A percentile compares a stretch with the other conserved stretches of the same genome.
These are phyloP conservation scores for Albifimbria verrucaria DNA, from an alignment of 2,329 filamentous ascomycete species.

Conservation along the genomic window DNA sequence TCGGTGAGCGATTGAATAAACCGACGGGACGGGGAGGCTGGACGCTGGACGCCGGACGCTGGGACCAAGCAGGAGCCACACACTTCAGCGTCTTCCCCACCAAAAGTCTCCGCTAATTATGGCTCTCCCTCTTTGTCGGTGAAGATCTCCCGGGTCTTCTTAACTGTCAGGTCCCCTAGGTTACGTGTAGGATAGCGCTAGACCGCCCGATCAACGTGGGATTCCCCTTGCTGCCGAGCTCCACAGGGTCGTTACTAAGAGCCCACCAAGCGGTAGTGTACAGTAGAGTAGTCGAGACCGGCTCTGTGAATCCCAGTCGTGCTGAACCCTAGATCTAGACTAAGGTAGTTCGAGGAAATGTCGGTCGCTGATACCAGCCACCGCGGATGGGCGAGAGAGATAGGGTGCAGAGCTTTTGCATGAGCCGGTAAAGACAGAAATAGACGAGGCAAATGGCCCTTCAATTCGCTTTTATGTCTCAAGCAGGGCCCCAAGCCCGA, in stretches of 20 bases:
- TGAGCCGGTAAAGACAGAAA: no score
- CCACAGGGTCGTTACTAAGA: neutral
- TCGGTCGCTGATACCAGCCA: neutral
- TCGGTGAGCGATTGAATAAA: neutral
- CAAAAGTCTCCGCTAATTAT: neutral
- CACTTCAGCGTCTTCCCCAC: neutral
- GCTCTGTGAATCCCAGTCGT: neutral
- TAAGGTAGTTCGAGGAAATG: no score
- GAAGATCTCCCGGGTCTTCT: slow-evolving; percentile 2
- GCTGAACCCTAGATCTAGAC: neutral
- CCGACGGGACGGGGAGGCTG: neutral
- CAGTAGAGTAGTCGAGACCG: no score
- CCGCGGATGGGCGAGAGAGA: neutral
- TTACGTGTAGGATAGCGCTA: neutral
- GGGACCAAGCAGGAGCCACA: neutral
- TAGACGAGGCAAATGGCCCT: no score
- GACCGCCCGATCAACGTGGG: neutral
- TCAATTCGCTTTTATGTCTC: no score
- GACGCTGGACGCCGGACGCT: neutral
- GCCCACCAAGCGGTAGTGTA: neutral
- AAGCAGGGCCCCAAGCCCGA: no score
- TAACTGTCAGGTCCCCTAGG: neutral
- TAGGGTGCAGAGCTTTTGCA: neutral
- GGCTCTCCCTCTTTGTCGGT: slow-evolving; percentile 1
- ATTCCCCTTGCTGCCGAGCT: neutral